Base-by-base conservation (phyloP, 305 asterid species). In the Coffea humblotiana region DNA sequence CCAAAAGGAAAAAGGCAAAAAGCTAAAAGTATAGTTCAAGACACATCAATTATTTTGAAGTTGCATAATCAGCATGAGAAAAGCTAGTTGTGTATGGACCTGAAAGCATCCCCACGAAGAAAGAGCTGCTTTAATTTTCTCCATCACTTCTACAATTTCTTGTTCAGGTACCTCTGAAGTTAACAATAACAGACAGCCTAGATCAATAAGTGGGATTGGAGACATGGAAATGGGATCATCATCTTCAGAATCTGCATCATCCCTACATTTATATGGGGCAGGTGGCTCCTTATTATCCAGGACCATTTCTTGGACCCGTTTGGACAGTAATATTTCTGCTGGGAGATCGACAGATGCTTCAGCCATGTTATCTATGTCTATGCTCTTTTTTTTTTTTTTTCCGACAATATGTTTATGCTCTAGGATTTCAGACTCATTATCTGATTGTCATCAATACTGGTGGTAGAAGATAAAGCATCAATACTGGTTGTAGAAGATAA, bases 61-160 rank as follows among this genome's bases (percentile, higher is more conserved):
- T 32, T 32, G 43, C 18, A 25, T 3, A 63, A 45, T n/a, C n/a
- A n/a, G 47, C 18, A 12, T 25, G 45, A 23, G 32, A n/a, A 64
- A 40, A 43, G 14, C 14, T 54, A 65, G 8, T n/a, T n/a, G 25
- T 63, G 32, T n/a, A 14, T 71, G n/a, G 27, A 86, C 92, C 92
- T 89, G 90, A 86, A 90, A 89, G 76, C 90, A 89, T 7, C 94
- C 90, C 92, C 91, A 90, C 27, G 89, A 85, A 48, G 90, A 86
- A 48, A 87, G 91, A 58, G 91, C 88, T 79, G 78, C 79, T 69
- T 71, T 77, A 27, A 90, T 85, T 83, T 88, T 87, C 76, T 83
- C 51, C 15, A 90, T 45, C 35, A 80, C 87, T 47, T 81, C 71
- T 72, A 77, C 37, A 58, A 71, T 71, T 74, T 88, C 86, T 70